Evolutionary conservation across 1,284 basidiomycete species (phyloP), one percentile per base, ranked within the genome.

Genomic region (Apiotrichum domesticum): DNA sequence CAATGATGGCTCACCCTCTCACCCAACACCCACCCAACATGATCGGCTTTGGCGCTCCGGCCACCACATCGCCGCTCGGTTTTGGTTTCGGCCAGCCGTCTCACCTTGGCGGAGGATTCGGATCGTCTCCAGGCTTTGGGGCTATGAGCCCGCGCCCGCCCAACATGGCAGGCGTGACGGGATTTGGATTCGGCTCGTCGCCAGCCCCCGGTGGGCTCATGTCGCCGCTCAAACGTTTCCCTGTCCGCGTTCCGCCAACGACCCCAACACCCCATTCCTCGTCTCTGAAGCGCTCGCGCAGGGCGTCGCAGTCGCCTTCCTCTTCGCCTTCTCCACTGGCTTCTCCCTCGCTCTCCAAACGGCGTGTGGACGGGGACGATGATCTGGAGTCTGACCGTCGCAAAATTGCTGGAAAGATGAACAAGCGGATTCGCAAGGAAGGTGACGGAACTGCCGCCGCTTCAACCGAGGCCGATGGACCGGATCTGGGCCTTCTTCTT

Each of bases 1-100:
- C 13, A 55, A 55, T 47, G 47, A 74, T 75, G 73, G 71, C 73
- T 29, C 69, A 72, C 52, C 71, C 73, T 10, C 64, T 73, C 55
- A 71, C 71, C 35, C 71, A 73, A 61, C 71, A 72, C 46, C 71
- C 73, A 1, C 65, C 69, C 37, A 69, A 69, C 50, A 63, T 71
- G 42, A 61, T 73, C 34, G 58, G 65, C 14, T 75, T 75, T 50
- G 57, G 66, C 39, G 69, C 69, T 29, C 71, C 70, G 35, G 63
- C 69, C 9, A 64, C 67, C 3, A 66, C 69, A 33, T 70, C 70
- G 10, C 67, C 70, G 13, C 63, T 75, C 3, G 61, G 64, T 13
- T 74, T 72, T 47, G 69, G 68, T 6, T 74, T 74, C 48, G 71
- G 68, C 39, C 64, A 63, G 52, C 62, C 62, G 37, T 46, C 51